These are phyloP conservation scores for Senna siamea DNA, from an alignment of 306 rosid genomes.

Conservation along the genomic window DNA sequence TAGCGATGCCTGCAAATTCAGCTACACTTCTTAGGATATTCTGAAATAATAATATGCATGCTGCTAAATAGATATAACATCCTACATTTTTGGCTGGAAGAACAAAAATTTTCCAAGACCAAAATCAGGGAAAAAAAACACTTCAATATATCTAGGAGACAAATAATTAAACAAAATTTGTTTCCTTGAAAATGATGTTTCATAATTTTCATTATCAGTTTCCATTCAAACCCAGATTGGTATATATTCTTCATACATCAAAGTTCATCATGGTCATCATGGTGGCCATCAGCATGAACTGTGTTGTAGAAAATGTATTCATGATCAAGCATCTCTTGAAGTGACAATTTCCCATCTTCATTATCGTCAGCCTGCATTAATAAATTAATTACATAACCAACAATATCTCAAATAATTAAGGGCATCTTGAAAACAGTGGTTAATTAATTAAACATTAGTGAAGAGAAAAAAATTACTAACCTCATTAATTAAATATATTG, in stretches of 20 bases:
- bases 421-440: neutral
- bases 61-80: neutral
- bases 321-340: constrained; percentile 70
- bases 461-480: constrained; percentile 35
- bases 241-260: neutral
- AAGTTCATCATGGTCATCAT: constrained; percentile 49
- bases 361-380: constrained; percentile 71
- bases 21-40: no score
- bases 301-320: constrained; percentile 56
- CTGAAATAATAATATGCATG: neutral
- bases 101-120: neutral
- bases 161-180: neutral
- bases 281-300: constrained; percentile 39
- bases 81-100: neutral
- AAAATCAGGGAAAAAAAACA: neutral
- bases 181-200: neutral
- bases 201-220: neutral
- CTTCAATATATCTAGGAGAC: neutral
- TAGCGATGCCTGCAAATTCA: neutral
- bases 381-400: neutral
- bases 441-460: neutral
- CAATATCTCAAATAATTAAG: no score
- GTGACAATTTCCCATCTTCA: constrained; percentile 59
- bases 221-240: neutral
- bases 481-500: constrained; percentile 64